Conservation (phyloP, 371 early-diverging fungal genomes). For the Vairimorpha ceranae region DNA sequence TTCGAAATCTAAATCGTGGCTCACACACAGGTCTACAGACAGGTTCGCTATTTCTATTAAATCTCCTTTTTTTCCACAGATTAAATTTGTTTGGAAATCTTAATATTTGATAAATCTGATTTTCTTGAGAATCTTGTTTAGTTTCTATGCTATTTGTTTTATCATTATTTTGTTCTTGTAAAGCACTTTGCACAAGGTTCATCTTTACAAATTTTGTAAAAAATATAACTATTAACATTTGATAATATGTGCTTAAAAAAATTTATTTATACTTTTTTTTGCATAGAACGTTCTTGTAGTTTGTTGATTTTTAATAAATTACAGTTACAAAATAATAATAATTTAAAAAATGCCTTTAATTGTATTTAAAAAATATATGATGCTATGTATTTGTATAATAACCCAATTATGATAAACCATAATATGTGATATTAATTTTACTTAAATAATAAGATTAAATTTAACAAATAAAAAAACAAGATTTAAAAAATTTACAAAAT, state of each 20-base stretch:
- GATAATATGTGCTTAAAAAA: neutral
- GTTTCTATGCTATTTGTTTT: neutral
- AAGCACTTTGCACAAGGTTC: neutral
- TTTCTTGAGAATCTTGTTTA: neutral
- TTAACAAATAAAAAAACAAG: no score
- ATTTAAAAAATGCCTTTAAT: no score
- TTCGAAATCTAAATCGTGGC: neutral
- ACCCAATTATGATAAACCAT: no score
- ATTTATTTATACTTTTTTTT: neutral
- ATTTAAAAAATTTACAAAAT: no score
- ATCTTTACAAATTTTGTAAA: neutral
- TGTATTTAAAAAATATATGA: no score
- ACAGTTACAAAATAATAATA: no score
- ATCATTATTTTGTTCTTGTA: neutral
- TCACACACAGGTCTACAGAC: neutral
- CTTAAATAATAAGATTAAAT: no score
- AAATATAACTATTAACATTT: neutral
- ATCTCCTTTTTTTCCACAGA: neutral
- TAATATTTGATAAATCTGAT: neutral
- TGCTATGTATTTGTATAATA: no score
- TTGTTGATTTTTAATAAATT: neutral
- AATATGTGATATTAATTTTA: no score
- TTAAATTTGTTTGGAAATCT: neutral
- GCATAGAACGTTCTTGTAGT: neutral
- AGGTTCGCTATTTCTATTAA: neutral